phyloP scores from a whole-genome alignment of 805 yeast genomes.

The Myxozyma sirexii region DNA sequence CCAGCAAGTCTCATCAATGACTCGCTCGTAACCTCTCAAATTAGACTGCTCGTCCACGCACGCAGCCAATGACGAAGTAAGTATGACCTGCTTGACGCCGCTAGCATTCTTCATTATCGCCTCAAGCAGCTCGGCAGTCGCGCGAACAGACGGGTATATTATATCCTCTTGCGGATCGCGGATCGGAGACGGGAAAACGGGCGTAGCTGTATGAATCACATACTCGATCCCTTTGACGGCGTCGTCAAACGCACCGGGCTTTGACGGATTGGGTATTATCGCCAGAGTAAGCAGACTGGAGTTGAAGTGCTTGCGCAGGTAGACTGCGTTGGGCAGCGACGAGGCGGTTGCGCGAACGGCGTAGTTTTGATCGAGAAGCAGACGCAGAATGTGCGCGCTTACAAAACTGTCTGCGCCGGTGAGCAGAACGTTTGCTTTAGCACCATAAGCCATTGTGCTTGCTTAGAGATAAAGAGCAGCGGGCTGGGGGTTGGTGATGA shows the following conservation, averaged over 20 bases:
- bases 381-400: conserved; percentile 50
- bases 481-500: no score
- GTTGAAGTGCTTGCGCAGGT: conserved; percentile 38
- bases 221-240: conserved; percentile 46
- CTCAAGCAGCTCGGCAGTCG: conserved; percentile 49
- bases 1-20: conserved; percentile 46
- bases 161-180: conserved; percentile 47
- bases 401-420: conserved; percentile 57
- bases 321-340: conserved; percentile 45
- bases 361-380: conserved; percentile 47
- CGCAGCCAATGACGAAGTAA: conserved; percentile 60
- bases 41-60: conserved; percentile 32
- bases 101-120: conserved; percentile 44
- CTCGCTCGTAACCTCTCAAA: conserved; percentile 15
- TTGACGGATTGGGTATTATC: conserved; percentile 40
- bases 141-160: conserved; percentile 52
- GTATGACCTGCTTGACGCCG: conserved; percentile 49
- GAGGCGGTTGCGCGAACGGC: conserved; percentile 53
- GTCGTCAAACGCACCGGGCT: conserved; percentile 52
- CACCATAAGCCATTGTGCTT: not conserved
- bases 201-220: conserved; percentile 49
- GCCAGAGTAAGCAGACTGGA: conserved; percentile 42
- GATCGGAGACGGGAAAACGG: conserved; percentile 38
- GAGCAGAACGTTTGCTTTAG: conserved; percentile 43
- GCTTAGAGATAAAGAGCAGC: no score